These are phyloP conservation scores for Nigrograna mackinnonii DNA, from an alignment of 2,329 filamentous ascomycete species.

Conservation along the genomic window DNA sequence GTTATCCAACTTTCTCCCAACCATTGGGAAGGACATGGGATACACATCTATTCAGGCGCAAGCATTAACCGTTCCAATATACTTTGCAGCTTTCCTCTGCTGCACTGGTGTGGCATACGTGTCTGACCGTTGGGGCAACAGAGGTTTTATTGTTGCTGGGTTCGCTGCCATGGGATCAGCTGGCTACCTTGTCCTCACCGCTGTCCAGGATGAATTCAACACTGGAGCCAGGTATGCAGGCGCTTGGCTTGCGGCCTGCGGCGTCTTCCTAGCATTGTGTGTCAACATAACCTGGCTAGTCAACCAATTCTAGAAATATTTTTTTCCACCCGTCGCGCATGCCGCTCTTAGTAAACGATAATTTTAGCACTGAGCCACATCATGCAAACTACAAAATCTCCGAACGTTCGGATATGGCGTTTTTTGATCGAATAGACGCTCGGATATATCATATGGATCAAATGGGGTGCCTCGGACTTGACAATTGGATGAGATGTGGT, in stretches of 20 bases:
- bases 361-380: too few species aligned
- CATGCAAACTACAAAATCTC: too few species aligned
- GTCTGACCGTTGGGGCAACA: constrained; percentile 40
- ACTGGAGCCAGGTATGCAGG: constrained; percentile 41
- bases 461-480: too few species aligned
- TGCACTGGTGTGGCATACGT: constrained; percentile 32
- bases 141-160: constrained; percentile 38
- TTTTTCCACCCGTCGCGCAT: too few species aligned
- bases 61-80: constrained; percentile 47
- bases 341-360: too few species aligned
- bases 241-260: constrained; percentile 41
- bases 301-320: too few species aligned
- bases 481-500: too few species aligned
- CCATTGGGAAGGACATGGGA: constrained; percentile 46
- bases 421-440: too few species aligned
- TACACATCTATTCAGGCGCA: constrained; percentile 45
- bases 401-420: too few species aligned
- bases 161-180: constrained; percentile 26
- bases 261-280: constrained; percentile 33
- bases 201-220: constrained; percentile 15
- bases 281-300: constrained; percentile 36
- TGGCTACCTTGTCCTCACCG: constrained; percentile 40
- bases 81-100: constrained; percentile 44
- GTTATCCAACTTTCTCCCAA: constrained; percentile 47
- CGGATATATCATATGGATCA: too few species aligned